Percentiles rank a stretch among this genome's conserved stretches.
These are phyloP conservation scores for Aspergillus sparsus DNA, from an alignment of 495 filamentous ascomycete species.

Conservation along the genomic window DNA sequence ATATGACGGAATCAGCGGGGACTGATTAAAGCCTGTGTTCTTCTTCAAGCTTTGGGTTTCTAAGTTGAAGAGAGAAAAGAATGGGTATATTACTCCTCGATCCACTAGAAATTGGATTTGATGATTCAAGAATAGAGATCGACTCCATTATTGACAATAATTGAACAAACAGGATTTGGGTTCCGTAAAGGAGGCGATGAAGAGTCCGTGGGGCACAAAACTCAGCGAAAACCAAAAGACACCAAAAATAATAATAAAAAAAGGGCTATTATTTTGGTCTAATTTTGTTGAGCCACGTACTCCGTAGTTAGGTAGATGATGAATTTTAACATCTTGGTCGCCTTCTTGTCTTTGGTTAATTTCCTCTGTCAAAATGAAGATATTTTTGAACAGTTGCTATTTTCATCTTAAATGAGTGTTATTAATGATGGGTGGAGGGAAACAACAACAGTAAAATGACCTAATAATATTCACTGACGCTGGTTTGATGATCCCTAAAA, in stretches of 20 bases:
- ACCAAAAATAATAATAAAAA: too few relatives aligned
- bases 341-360: too few relatives aligned
- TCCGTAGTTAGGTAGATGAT: too few relatives aligned
- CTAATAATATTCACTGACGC: neutral
- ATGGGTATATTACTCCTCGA: neutral
- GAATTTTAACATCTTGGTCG: too few relatives aligned
- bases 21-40: neutral
- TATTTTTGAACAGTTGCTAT: too few relatives aligned
- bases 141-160: conserved; percentile 22
- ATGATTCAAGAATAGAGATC: conserved; percentile 6
- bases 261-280: too few relatives aligned
- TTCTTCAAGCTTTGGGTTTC: too few relatives aligned
- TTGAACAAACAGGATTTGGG: neutral
- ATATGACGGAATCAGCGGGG: neutral
- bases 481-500: conserved; percentile 7
- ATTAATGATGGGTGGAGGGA: neutral
- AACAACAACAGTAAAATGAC: neutral
- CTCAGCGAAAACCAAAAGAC: neutral
- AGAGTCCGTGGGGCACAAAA: neutral
- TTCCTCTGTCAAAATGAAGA: too few relatives aligned
- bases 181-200: neutral
- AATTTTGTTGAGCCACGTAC: too few relatives aligned
- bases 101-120: too few relatives aligned
- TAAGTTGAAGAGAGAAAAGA: neutral
- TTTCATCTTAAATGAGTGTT: too few relatives aligned